phyloP scores from a whole-genome alignment of 2,329 filamentous ascomycete genomes.

The Herpotrichia juniperi region DNA sequence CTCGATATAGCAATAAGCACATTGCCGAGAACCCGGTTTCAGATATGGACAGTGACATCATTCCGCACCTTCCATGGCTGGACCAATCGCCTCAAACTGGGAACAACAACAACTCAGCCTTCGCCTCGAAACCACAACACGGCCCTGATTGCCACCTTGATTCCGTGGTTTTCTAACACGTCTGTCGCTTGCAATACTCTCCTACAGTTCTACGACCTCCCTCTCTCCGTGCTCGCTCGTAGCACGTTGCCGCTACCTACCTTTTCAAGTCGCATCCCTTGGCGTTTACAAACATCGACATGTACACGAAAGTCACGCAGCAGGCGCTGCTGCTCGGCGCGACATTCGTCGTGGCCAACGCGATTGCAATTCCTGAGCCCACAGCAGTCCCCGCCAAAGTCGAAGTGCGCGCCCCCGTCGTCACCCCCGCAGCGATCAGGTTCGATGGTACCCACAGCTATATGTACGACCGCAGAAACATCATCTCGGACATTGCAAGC shows the following conservation, averaged over 20 bases:
- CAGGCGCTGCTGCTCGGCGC: slow-evolving; percentile 1
- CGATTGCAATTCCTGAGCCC: slow-evolving; percentile 38
- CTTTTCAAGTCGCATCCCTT: neutral
- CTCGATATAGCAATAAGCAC: neutral
- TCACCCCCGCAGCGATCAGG: slow-evolving; percentile 42
- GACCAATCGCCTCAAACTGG: neutral
- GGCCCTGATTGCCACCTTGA: neutral
- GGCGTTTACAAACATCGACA: neutral
- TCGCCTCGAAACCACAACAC: neutral
- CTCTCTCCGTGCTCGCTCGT: neutral
- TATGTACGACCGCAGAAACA: slow-evolving; percentile 34
- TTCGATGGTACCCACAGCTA: slow-evolving; percentile 41
- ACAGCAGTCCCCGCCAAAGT: slow-evolving; percentile 37
- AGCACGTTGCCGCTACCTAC: neutral
- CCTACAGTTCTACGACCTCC: neutral
- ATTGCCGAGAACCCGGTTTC: neutral
- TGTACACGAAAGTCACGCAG: neutral
- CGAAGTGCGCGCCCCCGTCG: slow-evolving; percentile 33
- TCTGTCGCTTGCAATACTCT: neutral
- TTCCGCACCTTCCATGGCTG: neutral
- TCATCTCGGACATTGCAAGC: slow-evolving; percentile 39
- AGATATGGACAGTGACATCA: neutral
- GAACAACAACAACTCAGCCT: neutral
- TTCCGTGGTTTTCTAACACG: neutral
- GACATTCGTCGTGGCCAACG: slow-evolving; percentile 24